phyloP scores from a whole-genome alignment of 2,329 filamentous ascomycete species.

The Orbilia oligospora region DNA sequence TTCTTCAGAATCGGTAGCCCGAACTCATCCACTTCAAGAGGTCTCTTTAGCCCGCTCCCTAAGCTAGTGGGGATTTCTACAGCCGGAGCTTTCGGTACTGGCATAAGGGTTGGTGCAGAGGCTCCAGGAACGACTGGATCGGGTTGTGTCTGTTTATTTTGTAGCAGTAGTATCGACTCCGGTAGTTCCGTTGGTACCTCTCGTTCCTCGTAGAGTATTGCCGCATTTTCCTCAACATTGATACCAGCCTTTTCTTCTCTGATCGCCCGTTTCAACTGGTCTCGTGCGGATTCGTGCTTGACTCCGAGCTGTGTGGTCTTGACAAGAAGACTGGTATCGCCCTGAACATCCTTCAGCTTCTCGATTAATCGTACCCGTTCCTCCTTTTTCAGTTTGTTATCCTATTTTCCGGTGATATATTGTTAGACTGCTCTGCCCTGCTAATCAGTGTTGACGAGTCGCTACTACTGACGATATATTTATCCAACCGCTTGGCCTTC shows the following conservation, averaged over 20 bases:
- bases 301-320: conserved; percentile 84
- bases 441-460: not conserved
- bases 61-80: conserved; percentile 65
- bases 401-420: conserved; percentile 68
- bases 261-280: conserved; percentile 76
- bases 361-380: conserved; percentile 87
- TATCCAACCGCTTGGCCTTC: conserved; percentile 78
- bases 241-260: conserved; percentile 77
- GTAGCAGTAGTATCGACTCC: conserved; percentile 23
- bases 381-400: conserved; percentile 94
- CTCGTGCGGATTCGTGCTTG: conserved; percentile 78
- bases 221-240: conserved; percentile 68
- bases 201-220: conserved; percentile 71
- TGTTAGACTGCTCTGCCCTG: conserved; percentile 32
- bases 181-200: conserved; percentile 57
- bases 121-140: conserved; percentile 31
- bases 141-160: conserved; percentile 39
- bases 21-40: conserved; percentile 82
- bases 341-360: conserved; percentile 82
- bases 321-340: conserved; percentile 84
- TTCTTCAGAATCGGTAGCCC: conserved; percentile 87
- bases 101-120: not conserved
- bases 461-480: conserved; percentile 74
- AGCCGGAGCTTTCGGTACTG: not conserved
- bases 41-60: conserved; percentile 88